phyloP scores from a whole-genome alignment of 2,329 filamentous ascomycete genomes.

The Ophiostoma triangulosporum region DNA sequence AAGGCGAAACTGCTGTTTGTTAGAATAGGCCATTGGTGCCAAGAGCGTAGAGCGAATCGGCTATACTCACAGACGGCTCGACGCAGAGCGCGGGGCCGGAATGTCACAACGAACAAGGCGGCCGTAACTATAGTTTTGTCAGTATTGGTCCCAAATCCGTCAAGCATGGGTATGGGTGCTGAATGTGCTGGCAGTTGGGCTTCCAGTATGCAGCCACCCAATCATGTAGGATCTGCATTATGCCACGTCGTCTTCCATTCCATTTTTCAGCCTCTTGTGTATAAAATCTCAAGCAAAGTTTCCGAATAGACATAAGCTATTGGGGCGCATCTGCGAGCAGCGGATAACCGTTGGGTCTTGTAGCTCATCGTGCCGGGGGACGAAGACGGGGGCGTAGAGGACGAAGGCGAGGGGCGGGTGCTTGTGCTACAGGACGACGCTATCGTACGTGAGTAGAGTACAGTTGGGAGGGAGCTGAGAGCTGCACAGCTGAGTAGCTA shows the following conservation, averaged over 20 bases:
- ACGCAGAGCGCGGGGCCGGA: conserved; percentile 84
- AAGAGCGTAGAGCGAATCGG: too few species aligned
- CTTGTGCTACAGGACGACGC: conserved; percentile 5
- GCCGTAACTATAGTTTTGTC: conserved; percentile 66
- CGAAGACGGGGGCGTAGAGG: conserved; percentile 15
- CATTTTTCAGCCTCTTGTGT: too few species aligned
- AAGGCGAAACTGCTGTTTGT: conserved; percentile 63
- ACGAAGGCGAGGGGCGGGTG: too few species aligned
- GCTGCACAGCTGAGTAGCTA: background rate
- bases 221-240: background rate
- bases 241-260: background rate
- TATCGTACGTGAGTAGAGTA: conserved; percentile 1
- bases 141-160: conserved; percentile 31
- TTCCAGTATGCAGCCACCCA: background rate
- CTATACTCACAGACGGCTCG: conserved; percentile 92
- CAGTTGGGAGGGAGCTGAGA: background rate
- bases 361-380: background rate
- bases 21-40: background rate
- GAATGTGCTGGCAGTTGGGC: background rate
- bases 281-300: conserved; percentile 13
- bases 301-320: background rate
- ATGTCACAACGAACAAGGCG: conserved; percentile 97
- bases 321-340: too few species aligned
- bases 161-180: background rate
- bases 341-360: background rate